These are phyloP conservation scores for Corylus avellana DNA, from an alignment of 306 rosid species.

Conservation along the genomic window DNA sequence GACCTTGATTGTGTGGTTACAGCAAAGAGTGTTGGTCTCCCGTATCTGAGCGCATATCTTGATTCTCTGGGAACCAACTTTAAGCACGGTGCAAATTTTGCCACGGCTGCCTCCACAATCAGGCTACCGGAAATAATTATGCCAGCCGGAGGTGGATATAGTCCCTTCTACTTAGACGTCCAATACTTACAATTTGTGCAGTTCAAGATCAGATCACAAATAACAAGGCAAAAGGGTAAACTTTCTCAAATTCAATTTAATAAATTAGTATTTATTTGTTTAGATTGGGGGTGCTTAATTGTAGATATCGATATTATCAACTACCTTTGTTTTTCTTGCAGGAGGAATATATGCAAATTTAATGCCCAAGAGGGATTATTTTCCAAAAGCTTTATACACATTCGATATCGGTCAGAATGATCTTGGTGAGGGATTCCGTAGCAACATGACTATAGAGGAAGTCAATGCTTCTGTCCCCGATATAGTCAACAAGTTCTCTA, in stretches of 20 bases:
- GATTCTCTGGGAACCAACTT: slow-evolving; percentile 30
- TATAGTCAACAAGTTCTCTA: slow-evolving; percentile 30
- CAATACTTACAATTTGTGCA: slow-evolving; percentile 24
- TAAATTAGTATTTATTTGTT: no score
- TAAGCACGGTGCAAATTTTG: slow-evolving; percentile 33
- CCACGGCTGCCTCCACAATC: slow-evolving; percentile 26
- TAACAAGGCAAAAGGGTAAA: slow-evolving; percentile 5
- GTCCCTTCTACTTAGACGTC: slow-evolving; percentile 29
- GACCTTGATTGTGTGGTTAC: neutral
- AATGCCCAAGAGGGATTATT: slow-evolving; percentile 8
- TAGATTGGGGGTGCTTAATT: no score
- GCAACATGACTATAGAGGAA: slow-evolving; percentile 26
- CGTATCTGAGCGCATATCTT: slow-evolving; percentile 32
- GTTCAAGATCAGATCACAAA: neutral
- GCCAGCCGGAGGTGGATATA: slow-evolving; percentile 15
- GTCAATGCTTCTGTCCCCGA: slow-evolving; percentile 42
- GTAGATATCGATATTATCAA: neutral
- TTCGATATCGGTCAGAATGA: slow-evolving; percentile 40
- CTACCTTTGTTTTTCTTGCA: neutral
- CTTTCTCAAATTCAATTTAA: no score
- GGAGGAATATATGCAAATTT: slow-evolving; percentile 13
- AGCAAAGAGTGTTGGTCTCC: slow-evolving; percentile 28
- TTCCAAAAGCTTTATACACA: slow-evolving; percentile 31
- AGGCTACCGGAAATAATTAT: neutral
- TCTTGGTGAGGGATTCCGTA: slow-evolving; percentile 9